phyloP scores from a whole-genome alignment of 768 basidiomycete species.

The Neoboletus brunneissimus region DNA sequence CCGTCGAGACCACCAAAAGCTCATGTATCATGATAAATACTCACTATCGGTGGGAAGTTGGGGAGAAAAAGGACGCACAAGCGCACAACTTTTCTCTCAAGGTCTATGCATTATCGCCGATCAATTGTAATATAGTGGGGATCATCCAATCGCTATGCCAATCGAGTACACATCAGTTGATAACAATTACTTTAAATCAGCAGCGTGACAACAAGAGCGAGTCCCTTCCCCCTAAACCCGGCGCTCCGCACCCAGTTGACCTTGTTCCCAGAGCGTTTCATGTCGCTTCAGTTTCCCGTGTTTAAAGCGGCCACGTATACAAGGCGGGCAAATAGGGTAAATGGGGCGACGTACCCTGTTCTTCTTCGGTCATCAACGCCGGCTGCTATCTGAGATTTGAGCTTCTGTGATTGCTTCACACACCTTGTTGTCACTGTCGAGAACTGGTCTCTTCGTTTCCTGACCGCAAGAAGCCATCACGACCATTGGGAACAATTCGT shows the following conservation, averaged over 20 bases:
- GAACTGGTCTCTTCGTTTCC: not conserved
- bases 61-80: not conserved
- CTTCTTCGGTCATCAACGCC: not conserved
- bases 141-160: not conserved
- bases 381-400: not conserved
- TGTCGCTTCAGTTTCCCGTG: not conserved
- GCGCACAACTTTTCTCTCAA: not conserved
- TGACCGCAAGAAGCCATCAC: not conserved
- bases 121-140: not conserved
- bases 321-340: not conserved
- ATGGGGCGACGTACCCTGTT: not conserved
- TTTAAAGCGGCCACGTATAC: conserved; percentile 1
- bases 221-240: not conserved
- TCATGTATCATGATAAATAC: not conserved
- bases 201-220: not conserved
- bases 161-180: not conserved
- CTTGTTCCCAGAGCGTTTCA: conserved; percentile 9
- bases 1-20: not conserved
- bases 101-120: not conserved
- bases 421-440: not conserved
- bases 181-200: not conserved
- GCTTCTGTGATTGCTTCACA: conserved; percentile 5
- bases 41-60: too few relatives aligned
- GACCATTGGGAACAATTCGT: not conserved
- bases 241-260: not conserved